phyloP scores from a whole-genome alignment of 768 basidiomycete genomes.

The Megacollybia marginata region DNA sequence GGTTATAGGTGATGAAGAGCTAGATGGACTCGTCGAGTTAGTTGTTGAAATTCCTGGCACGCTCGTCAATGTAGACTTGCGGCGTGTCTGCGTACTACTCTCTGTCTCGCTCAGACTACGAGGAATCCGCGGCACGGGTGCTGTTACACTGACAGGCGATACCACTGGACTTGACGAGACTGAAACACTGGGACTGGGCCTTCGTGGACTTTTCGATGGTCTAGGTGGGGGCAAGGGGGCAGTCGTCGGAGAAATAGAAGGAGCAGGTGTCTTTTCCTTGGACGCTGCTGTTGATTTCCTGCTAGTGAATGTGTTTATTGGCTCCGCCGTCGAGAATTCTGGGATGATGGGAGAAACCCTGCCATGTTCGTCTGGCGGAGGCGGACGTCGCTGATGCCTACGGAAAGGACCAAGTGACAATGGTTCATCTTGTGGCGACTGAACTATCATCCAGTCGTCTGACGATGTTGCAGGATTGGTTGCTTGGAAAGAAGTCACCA shows the following conservation, averaged over 20 bases:
- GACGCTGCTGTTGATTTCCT: neutral
- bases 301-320: slow-evolving; percentile 37
- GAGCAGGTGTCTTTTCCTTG: neutral
- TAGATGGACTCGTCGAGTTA: neutral
- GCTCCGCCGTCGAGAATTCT: slow-evolving; percentile 37
- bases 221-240: slow-evolving; percentile 20
- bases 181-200: slow-evolving; percentile 7
- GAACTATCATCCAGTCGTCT: slow-evolving; percentile 27
- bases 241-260: slow-evolving; percentile 4
- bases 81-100: too few species aligned
- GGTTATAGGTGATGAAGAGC: neutral
- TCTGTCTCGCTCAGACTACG: too few species aligned
- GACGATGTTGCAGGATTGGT: neutral
- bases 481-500: neutral
- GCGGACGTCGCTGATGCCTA: slow-evolving; percentile 19
- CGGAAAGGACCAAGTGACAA: slow-evolving; percentile 28
- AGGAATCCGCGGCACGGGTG: too few species aligned
- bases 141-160: neutral
- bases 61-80: too few species aligned
- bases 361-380: neutral
- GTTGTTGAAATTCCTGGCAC: neutral
- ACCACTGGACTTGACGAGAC: slow-evolving; percentile 3
- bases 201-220: slow-evolving; percentile 6
- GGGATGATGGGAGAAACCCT: slow-evolving; percentile 39
- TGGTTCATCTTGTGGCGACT: slow-evolving; percentile 26